phyloP scores from a whole-genome alignment of 495 filamentous ascomycete species.

The Penicillium steckii region DNA sequence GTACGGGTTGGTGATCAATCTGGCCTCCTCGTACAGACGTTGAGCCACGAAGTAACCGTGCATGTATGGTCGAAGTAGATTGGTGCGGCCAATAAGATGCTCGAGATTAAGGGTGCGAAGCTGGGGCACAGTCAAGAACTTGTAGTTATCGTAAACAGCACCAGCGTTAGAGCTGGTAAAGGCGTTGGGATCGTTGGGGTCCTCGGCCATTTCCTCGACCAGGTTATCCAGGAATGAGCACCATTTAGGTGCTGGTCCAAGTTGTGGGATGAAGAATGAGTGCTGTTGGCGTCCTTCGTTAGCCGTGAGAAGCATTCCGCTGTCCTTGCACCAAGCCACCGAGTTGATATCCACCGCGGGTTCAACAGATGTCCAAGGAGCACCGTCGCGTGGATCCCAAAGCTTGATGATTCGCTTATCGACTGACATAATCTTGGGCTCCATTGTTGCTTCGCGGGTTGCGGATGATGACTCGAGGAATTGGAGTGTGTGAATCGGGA shows the following conservation, averaged over 20 bases:
- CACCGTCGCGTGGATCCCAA: slow-evolving; percentile 79
- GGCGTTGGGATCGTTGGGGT: slow-evolving; percentile 65
- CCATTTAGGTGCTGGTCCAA: slow-evolving; percentile 91
- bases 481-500: slow-evolving; percentile 84
- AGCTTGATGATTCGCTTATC: slow-evolving; percentile 98
- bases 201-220: slow-evolving; percentile 97
- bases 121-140: slow-evolving; percentile 87
- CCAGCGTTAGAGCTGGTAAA: slow-evolving; percentile 52
- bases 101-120: slow-evolving; percentile 76
- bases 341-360: slow-evolving; percentile 91
- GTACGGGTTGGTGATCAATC: slow-evolving; percentile 87
- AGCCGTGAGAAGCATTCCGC: slow-evolving; percentile 89
- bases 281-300: slow-evolving; percentile 94
- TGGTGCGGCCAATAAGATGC: slow-evolving; percentile 83
- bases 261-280: slow-evolving; percentile 92
- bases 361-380: slow-evolving; percentile 92
- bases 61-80: slow-evolving; percentile 91
- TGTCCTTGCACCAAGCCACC: slow-evolving; percentile 83
- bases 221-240: slow-evolving; percentile 95
- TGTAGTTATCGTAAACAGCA: slow-evolving; percentile 96
- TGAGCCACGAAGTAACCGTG: slow-evolving; percentile 97
- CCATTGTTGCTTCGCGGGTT: slow-evolving; percentile 57
- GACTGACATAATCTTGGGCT: slow-evolving; percentile 85
- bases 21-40: slow-evolving; percentile 89
- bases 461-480: slow-evolving; percentile 75